These are phyloP conservation scores for Toxoplasma gondii DNA, from an alignment of 169 alveolate species.

Conservation along the genomic window DNA sequence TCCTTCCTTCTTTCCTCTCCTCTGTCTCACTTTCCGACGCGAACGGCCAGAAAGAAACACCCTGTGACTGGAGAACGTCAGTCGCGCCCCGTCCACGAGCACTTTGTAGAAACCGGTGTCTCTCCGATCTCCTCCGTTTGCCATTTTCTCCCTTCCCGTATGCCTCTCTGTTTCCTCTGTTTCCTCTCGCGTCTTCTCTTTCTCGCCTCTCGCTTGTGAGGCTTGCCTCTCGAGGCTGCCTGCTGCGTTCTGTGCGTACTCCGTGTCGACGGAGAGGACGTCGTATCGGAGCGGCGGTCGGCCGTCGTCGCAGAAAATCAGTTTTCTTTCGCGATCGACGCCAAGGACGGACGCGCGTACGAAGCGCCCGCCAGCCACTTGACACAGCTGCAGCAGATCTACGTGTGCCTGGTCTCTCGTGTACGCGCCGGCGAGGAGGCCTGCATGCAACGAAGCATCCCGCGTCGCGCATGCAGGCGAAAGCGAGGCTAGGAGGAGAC, in stretches of 20 bases:
- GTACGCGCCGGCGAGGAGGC: constrained; percentile 27
- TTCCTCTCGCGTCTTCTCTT: not conserved
- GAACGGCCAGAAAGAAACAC: no score
- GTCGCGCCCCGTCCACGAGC: no score
- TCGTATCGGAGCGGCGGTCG: constrained; percentile 43
- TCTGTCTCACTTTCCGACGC: no score
- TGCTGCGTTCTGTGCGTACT: not conserved
- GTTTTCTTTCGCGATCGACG: not conserved
- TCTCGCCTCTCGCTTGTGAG: not conserved
- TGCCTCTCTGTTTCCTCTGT: no score
- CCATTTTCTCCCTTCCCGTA: no score
- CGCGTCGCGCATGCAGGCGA: no score
- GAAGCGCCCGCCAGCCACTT: not conserved
- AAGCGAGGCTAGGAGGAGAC: no score
- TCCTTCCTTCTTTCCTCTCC: no score
- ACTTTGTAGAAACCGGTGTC: no score
- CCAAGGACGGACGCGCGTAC: not conserved
- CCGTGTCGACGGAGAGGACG: constrained; percentile 41
- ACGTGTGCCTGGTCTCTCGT: constrained; percentile 26
- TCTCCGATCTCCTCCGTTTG: no score
- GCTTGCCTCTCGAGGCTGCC: not conserved
- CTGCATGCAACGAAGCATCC: not conserved
- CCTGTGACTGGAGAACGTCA: no score
- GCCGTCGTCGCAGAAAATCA: constrained; percentile 24
- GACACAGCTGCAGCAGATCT: constrained; percentile 42